Percentiles rank a stretch among this genome's conserved stretches.
Evolutionary conservation across 371 early-diverging fungal genomes (phyloP).

Genomic region (Mucor ambiguus): DNA sequence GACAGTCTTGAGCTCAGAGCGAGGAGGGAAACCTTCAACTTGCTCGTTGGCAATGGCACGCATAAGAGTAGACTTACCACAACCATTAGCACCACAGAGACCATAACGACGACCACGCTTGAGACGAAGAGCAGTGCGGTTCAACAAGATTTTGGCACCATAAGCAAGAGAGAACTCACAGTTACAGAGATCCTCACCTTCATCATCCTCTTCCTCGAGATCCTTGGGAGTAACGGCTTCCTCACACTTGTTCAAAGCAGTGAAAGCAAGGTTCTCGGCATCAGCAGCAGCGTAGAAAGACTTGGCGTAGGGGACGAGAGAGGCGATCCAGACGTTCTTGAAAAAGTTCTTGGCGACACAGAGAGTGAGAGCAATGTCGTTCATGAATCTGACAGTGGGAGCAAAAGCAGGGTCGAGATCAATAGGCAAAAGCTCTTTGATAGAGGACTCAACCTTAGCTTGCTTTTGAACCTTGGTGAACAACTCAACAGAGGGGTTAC

Average conservation of each 20-base stretch:
- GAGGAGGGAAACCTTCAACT: constrained; percentile 78
- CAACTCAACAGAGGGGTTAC: constrained; percentile 31
- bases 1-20: constrained; percentile 69
- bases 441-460: constrained; percentile 43
- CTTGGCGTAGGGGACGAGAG: constrained; percentile 56
- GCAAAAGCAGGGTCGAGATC: constrained; percentile 24
- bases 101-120: constrained; percentile 83
- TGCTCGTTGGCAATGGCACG: constrained; percentile 76
- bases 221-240: constrained; percentile 43
- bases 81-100: constrained; percentile 84
- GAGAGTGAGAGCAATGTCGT: constrained; percentile 44
- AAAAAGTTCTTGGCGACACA: constrained; percentile 45
- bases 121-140: constrained; percentile 73
- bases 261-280: constrained; percentile 31
- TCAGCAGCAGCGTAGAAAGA: constrained; percentile 52
- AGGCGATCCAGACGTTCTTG: constrained; percentile 34
- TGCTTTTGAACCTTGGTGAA: constrained; percentile 47
- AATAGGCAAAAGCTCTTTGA: constrained; percentile 41
- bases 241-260: constrained; percentile 43
- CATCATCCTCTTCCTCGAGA: constrained; percentile 63
- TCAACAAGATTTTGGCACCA: constrained; percentile 82
- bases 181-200: constrained; percentile 79
- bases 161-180: constrained; percentile 82
- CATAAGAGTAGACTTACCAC: constrained; percentile 90
- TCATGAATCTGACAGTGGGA: constrained; percentile 43